phyloP scores from a whole-genome alignment of 257 asterid species.

The Eustoma russellianum region DNA sequence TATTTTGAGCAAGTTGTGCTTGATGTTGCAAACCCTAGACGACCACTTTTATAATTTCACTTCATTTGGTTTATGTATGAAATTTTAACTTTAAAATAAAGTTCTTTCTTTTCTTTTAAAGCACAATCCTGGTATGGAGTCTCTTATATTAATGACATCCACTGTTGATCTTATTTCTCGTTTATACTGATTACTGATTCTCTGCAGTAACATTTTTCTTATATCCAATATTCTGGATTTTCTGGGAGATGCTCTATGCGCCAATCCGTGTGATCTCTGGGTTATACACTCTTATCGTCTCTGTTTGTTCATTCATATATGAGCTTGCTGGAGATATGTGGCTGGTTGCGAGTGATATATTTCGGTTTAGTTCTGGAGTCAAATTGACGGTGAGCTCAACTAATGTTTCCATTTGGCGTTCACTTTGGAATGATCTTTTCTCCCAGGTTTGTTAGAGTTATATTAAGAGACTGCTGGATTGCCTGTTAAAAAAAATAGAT shows the following conservation, averaged over 20 bases:
- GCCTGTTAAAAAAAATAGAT: too few species aligned
- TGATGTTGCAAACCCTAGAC: too few species aligned
- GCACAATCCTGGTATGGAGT: neutral
- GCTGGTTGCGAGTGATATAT: conserved; percentile 50
- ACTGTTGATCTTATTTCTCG: conserved; percentile 8
- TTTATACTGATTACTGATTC: conserved; percentile 14
- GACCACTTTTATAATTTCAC: too few species aligned
- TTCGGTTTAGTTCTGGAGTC: conserved; percentile 39
- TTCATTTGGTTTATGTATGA: too few species aligned
- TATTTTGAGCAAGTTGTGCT: too few species aligned
- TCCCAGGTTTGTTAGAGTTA: conserved; percentile 59
- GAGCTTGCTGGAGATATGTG: conserved; percentile 37
- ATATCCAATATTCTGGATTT: conserved; percentile 70
- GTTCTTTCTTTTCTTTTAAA: neutral
- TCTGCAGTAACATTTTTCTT: conserved; percentile 57
- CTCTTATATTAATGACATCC: neutral
- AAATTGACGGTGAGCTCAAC: conserved; percentile 55
- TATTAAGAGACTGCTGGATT: neutral
- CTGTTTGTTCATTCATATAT: conserved; percentile 29
- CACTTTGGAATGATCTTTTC: conserved; percentile 95
- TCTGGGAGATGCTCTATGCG: conserved; percentile 60
- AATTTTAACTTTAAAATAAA: too few species aligned
- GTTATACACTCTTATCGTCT: conserved; percentile 41
- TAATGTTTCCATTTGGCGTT: conserved; percentile 72
- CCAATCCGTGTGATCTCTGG: conserved; percentile 69